A percentile compares a stretch with the other conserved stretches of the same genome.
These are phyloP conservation scores for Hanseniaspora valbyensis DNA, from an alignment of 805 yeast species.

Conservation along the genomic window DNA sequence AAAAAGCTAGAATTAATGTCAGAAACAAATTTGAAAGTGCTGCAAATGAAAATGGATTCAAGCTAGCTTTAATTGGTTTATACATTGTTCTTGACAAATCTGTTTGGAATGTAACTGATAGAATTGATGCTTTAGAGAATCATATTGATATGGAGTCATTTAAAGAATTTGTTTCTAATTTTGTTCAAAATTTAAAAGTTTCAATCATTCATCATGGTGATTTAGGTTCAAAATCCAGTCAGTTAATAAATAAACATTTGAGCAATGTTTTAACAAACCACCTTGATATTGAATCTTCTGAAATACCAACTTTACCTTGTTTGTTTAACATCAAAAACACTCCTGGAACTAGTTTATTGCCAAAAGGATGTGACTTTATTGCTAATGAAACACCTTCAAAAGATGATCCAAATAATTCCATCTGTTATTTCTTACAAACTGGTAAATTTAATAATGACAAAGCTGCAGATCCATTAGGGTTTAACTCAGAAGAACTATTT, in stretches of 20 bases:
- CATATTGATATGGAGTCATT: conserved; percentile 34
- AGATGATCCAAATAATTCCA: conserved; percentile 42
- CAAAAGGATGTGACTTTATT: conserved; percentile 20
- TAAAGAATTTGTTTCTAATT: conserved; percentile 23
- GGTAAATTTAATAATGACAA: conserved; percentile 27
- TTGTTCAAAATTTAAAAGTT: conserved; percentile 30
- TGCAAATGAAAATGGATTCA: conserved; percentile 35
- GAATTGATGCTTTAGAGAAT: conserved; percentile 44
- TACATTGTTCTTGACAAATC: conserved; percentile 45
- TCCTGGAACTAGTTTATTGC: conserved; percentile 34
- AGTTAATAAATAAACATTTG: conserved; percentile 20
- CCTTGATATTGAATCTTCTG: background rate
- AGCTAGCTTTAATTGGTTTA: conserved; percentile 40
- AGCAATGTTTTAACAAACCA: conserved; percentile 23
- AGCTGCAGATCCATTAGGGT: conserved; percentile 24
- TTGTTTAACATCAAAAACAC: background rate
- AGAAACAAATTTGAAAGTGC: conserved; percentile 40
- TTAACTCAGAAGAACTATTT: conserved; percentile 24
- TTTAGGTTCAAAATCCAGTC: conserved; percentile 22
- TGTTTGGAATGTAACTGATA: conserved; percentile 43
- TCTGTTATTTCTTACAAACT: conserved; percentile 46
- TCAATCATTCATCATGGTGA: conserved; percentile 43
- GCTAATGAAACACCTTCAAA: conserved; percentile 30
- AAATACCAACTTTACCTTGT: too few relatives aligned
- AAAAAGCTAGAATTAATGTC: conserved; percentile 38